Percentiles rank a stretch among this genome's conserved stretches.
Conservation (phyloP, 768 basidiomycete species). For the Chalciporus pseudorubinellus region DNA sequence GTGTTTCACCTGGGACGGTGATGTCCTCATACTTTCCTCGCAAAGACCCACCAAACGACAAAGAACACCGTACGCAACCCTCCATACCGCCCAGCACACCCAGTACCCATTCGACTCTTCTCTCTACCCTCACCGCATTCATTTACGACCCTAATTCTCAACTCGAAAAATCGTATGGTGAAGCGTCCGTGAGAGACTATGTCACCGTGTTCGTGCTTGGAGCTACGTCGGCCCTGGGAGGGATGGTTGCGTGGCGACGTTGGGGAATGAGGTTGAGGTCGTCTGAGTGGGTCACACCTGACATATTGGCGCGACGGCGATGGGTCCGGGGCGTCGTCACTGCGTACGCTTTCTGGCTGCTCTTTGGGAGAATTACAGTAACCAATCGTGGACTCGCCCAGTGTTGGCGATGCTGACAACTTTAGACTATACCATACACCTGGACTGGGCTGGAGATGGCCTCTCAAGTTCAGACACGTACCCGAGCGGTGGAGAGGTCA, state of each 20-base stretch:
- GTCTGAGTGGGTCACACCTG: constrained; percentile 68
- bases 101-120: neutral
- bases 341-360: constrained; percentile 44
- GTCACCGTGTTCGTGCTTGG: constrained; percentile 17
- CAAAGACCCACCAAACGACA: neutral
- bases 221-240: constrained; percentile 7
- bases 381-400: constrained; percentile 25
- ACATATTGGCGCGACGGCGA: constrained; percentile 51
- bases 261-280: constrained; percentile 60
- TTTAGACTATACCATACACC: constrained; percentile 86
- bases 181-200: neutral
- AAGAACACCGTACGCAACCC: neutral
- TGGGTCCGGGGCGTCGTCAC: constrained; percentile 84
- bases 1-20: too few species aligned
- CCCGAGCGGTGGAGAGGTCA: constrained; percentile 60
- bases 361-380: neutral
- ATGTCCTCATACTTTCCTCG: neutral
- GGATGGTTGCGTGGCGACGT: constrained; percentile 41
- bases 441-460: constrained; percentile 69
- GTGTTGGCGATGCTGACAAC: constrained; percentile 86
- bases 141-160: neutral
- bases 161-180: too few species aligned
- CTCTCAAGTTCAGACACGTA: constrained; percentile 63
- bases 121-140: neutral
- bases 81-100: neutral